Evolutionary conservation across 768 basidiomycete species (phyloP).

Genomic region (Mycena leptocephala): DNA sequence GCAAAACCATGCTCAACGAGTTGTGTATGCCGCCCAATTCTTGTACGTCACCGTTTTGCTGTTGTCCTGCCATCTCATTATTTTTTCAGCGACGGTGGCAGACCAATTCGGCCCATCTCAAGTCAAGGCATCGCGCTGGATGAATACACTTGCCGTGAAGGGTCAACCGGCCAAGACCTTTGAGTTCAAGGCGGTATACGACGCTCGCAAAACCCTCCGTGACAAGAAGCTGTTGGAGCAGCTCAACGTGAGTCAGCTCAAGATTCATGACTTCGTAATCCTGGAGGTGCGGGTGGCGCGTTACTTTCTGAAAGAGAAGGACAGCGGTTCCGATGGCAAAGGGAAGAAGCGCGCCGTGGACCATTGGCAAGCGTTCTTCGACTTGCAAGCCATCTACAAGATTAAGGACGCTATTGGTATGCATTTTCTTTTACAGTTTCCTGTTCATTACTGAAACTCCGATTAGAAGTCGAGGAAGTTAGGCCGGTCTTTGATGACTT

Average conservation of each 20-base stretch:
- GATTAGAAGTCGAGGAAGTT: too few relatives aligned
- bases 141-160: not conserved
- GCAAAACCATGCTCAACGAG: not conserved
- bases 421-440: not conserved
- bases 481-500: too few relatives aligned
- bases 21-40: not conserved
- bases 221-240: not conserved
- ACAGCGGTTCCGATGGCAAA: not conserved
- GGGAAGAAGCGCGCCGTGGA: not conserved
- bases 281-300: not conserved
- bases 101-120: not conserved
- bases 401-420: not conserved
- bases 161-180: not conserved
- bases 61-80: not conserved
- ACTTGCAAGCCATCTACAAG: not conserved
- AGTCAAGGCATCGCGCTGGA: not conserved
- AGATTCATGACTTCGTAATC: not conserved
- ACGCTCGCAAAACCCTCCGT: not conserved
- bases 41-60: not conserved
- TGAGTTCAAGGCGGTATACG: not conserved
- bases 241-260: not conserved
- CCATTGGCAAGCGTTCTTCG: conserved; percentile 1
- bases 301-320: not conserved
- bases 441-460: too few relatives aligned
- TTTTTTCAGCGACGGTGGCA: not conserved